phyloP scores from a whole-genome alignment of 2,329 filamentous ascomycete genomes.

The Ophiostoma triangulosporum region DNA sequence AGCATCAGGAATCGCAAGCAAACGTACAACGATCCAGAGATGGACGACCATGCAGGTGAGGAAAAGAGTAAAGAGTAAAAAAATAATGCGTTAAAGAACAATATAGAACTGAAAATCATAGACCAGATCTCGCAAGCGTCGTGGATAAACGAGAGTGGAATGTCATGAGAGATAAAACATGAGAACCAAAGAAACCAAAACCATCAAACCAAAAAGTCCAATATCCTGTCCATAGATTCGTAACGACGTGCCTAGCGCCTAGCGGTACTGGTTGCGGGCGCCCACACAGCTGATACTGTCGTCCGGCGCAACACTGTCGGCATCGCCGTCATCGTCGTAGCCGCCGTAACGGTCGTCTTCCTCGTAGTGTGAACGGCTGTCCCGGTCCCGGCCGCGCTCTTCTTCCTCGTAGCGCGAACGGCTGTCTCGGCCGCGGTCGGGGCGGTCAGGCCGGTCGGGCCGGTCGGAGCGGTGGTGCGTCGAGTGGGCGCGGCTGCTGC shows the following conservation, averaged over 20 bases:
- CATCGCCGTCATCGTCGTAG: constrained; percentile 15
- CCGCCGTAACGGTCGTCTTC: constrained; percentile 5
- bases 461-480: constrained; percentile 17
- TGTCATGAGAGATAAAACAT: background rate
- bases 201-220: too few relatives aligned
- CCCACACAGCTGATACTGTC: constrained; percentile 52
- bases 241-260: constrained; percentile 4
- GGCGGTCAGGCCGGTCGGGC: background rate
- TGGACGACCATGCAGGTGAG: background rate
- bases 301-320: constrained; percentile 40
- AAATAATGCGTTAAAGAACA: background rate
- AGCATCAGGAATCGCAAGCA: background rate
- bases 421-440: background rate
- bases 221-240: background rate
- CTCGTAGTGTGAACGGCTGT: constrained; percentile 4
- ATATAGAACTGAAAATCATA: background rate
- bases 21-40: background rate
- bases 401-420: constrained; percentile 6
- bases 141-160: background rate
- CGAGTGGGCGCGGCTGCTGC: constrained; percentile 14
- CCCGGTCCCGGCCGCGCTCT: background rate
- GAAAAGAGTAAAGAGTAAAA: background rate
- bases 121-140: background rate
- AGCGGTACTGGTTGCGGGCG: constrained; percentile 22
- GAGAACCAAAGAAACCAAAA: background rate